A percentile compares a stretch with the other conserved stretches of the same genome.
Evolutionary conservation across 352 stramenopile genomes (phyloP).

Genomic region (Albugo candida): DNA sequence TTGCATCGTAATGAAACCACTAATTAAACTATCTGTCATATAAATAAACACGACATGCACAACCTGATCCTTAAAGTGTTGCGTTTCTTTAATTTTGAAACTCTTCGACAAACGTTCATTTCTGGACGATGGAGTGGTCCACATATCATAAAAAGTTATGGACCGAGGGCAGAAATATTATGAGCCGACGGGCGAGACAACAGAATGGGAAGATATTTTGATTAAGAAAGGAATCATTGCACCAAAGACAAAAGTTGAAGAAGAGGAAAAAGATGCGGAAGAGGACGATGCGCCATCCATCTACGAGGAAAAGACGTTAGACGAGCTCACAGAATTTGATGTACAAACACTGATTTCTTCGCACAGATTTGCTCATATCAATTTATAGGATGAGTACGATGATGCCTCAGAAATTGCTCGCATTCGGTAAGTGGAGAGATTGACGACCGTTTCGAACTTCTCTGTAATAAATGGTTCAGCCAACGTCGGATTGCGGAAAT

Average conservation of each 20-base stretch:
- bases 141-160: constrained; percentile 1
- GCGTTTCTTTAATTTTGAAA: neutral
- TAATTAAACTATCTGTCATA: no score
- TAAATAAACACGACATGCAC: no score
- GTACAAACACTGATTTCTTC: constrained; percentile 8
- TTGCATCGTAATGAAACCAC: no score
- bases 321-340: constrained; percentile 73
- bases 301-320: constrained; percentile 47
- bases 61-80: neutral
- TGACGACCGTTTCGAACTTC: neutral
- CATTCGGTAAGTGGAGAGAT: constrained; percentile 20
- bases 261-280: constrained; percentile 50
- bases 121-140: neutral
- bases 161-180: constrained; percentile 73
- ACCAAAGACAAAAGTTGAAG: constrained; percentile 72
- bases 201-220: constrained; percentile 80
- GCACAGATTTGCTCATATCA: neutral
- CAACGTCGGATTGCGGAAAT: constrained; percentile 75
- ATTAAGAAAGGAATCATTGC: constrained; percentile 78
- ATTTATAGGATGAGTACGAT: constrained; percentile 56
- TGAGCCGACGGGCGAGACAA: constrained; percentile 74
- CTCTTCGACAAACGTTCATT: neutral
- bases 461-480: constrained; percentile 8
- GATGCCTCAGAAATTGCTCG: constrained; percentile 53
- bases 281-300: constrained; percentile 41